phyloP scores from a whole-genome alignment of 192 early-diverging fungal genomes.

The Coemansia sp. region DNA sequence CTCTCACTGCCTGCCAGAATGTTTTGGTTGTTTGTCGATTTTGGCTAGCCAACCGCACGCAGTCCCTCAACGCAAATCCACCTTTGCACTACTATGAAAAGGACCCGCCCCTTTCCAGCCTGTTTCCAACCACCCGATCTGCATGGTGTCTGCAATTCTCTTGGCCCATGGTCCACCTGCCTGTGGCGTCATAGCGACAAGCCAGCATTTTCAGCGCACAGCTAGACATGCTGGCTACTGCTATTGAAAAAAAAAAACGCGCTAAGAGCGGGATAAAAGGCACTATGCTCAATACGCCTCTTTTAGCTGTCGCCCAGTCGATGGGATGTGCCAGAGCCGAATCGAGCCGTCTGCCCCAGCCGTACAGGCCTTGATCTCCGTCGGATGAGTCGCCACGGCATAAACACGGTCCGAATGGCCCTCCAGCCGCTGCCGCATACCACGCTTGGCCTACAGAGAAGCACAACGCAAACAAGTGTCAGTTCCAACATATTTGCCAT shows the following conservation, averaged over 20 bases:
- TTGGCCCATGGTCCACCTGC: not conserved
- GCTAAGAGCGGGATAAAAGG: not conserved
- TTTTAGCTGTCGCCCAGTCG: conserved; percentile 46
- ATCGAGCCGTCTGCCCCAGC: conserved; percentile 47
- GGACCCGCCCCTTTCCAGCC: not conserved
- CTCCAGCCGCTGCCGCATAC: conserved; percentile 70
- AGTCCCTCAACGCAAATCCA: not conserved
- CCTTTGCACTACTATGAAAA: not conserved
- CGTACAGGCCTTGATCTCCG: conserved; percentile 65
- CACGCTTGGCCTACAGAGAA: conserved; percentile 33
- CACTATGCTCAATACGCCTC: conserved; percentile 15
- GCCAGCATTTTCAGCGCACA: not conserved
- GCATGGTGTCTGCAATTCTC: not conserved
- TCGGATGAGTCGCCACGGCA: conserved; percentile 85
- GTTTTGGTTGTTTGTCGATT: conserved; percentile 1
- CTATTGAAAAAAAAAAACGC: not conserved
- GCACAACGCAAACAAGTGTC: not conserved
- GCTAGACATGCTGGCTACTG: not conserved
- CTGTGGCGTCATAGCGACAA: conserved; percentile 4
- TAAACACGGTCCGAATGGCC: conserved; percentile 95
- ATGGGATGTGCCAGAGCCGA: conserved; percentile 52
- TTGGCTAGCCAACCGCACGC: not conserved
- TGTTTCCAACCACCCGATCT: not conserved
- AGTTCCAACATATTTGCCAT: not conserved
- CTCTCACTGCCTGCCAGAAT: not conserved